Percentiles rank a stretch among this genome's conserved stretches.
phyloP scores from a whole-genome alignment of 2,329 filamentous ascomycete species.

The Lachnellula willkommii region DNA sequence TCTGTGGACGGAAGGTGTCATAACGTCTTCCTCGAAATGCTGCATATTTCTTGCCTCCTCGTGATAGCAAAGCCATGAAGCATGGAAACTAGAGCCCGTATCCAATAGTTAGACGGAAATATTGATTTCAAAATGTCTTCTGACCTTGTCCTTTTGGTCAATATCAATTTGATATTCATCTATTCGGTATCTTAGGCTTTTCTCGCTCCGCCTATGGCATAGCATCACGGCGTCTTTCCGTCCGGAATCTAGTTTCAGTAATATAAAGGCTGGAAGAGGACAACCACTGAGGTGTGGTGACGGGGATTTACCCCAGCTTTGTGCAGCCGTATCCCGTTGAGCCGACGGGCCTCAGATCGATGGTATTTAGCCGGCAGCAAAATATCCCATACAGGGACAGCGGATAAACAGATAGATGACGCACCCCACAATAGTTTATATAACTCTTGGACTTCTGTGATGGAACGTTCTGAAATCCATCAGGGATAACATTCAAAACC shows the following conservation, averaged over 20 bases:
- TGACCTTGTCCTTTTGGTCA: slow-evolving; percentile 1
- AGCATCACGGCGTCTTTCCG: slow-evolving; percentile 4
- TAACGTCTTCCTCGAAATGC: not conserved
- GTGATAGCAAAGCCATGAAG: not conserved
- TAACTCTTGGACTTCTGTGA: not conserved
- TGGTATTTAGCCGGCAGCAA: slow-evolving; percentile 9
- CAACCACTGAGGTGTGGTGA: not conserved
- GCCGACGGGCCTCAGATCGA: slow-evolving; percentile 5
- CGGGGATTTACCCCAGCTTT: slow-evolving; percentile 3
- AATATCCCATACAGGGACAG: not conserved
- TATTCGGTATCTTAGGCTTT: slow-evolving; percentile 6
- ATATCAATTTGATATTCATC: slow-evolving; percentile 3
- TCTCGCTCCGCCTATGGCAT: not conserved
- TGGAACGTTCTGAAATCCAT: no score
- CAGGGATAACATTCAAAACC: no score
- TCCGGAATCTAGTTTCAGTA: slow-evolving; percentile 5
- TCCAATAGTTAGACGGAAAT: not conserved
- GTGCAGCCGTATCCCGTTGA: slow-evolving; percentile 3
- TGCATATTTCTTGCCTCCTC: not conserved
- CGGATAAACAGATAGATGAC: not conserved
- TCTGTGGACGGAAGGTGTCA: slow-evolving; percentile 7
- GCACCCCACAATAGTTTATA: not conserved
- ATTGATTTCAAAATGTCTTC: slow-evolving; percentile 1
- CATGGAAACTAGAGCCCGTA: not conserved
- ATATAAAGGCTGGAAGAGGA: not conserved